These are phyloP conservation scores for Pythium plurisporium DNA, from an alignment of 352 stramenopile species.

Conservation along the genomic window DNA sequence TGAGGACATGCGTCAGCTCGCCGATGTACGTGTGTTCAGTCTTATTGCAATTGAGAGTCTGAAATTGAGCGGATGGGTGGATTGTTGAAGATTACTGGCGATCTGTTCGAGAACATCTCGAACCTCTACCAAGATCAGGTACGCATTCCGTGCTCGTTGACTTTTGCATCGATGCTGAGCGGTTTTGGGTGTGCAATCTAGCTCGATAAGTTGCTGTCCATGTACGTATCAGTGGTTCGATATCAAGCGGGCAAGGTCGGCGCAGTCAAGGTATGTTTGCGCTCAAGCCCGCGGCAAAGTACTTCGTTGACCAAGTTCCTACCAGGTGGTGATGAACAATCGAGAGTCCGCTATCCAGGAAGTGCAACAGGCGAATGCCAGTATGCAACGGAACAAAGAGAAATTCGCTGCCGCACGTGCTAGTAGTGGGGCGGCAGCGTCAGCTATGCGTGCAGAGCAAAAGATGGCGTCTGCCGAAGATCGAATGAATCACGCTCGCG, in stretches of 20 bases:
- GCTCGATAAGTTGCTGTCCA: constrained; percentile 78
- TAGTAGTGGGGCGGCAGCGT: constrained; percentile 79
- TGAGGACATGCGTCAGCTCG: constrained; percentile 64
- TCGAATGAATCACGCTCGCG: constrained; percentile 80
- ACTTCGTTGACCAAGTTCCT: too few relatives aligned
- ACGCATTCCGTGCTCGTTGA: not conserved
- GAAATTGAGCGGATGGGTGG: too few relatives aligned
- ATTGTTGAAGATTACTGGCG: too few relatives aligned
- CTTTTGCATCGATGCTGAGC: not conserved
- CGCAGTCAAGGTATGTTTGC: constrained; percentile 65
- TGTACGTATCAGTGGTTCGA: constrained; percentile 84
- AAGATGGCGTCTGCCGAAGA: constrained; percentile 87
- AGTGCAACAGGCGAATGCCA: constrained; percentile 85
- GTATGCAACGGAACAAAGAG: constrained; percentile 88
- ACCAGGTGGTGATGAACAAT: constrained; percentile 83
- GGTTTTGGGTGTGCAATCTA: constrained; percentile 15
- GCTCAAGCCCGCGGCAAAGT: not conserved
- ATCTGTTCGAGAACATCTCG: constrained; percentile 82
- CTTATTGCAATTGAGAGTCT: too few relatives aligned
- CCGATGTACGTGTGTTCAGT: constrained; percentile 48
- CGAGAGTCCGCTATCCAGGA: constrained; percentile 81
- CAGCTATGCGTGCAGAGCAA: constrained; percentile 82
- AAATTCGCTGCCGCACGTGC: constrained; percentile 77
- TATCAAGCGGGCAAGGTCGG: constrained; percentile 85
- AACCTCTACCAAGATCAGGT: constrained; percentile 87